Evolutionary conservation across 495 filamentous ascomycete species (phyloP), one percentile per base, ranked within the genome.

Genomic region (Neurospora sp.): DNA sequence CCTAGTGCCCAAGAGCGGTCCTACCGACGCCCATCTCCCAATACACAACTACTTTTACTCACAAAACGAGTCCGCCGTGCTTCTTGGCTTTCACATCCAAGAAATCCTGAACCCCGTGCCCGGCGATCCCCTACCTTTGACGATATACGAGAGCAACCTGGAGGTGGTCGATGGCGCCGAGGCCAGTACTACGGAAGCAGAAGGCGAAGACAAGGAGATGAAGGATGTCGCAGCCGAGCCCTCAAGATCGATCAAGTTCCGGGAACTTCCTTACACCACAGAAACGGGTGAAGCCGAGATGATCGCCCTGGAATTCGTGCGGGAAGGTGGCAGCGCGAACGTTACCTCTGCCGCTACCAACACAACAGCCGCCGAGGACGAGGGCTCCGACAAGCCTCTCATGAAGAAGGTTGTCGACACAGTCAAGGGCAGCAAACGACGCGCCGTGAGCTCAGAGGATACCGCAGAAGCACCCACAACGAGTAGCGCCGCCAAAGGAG

Each of bases 241-340:
- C 73, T 77, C 80, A 11, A 78, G 88, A 68, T 87, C 84, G 12
- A 85, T 97, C 31, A 89, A 88, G 73, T 98, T 98, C 83, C 88
- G 91, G 35, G 92, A 95, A 78, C 80, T 98, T 40, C 90, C 91
- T 20, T 98, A 95, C 79, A 88, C 90, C 0, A 89, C 98, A 20
- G 96, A 99, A 80, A 98, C 94, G 0, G 93, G 92, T 18, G 94
- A 98, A 81, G 92, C 96, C 9, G 96, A 99, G 83, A 98, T 98
- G 94, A 98, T 99, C 76, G 89, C 90, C 46, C 90, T 99, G 76
- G 93, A 98, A 76, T 95, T 93, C 73, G 91, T 99, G 39, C 94
- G 94, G 1, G 88, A 91, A 68, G 91, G 91, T 35, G 93, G 90
- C 37, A 61, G 53, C 22, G 91, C 90, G 1, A 94, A 93, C 76